Evolutionary conservation across 805 yeast genomes (phyloP).

Genomic region (Zygosaccharomyces rouxii): DNA sequence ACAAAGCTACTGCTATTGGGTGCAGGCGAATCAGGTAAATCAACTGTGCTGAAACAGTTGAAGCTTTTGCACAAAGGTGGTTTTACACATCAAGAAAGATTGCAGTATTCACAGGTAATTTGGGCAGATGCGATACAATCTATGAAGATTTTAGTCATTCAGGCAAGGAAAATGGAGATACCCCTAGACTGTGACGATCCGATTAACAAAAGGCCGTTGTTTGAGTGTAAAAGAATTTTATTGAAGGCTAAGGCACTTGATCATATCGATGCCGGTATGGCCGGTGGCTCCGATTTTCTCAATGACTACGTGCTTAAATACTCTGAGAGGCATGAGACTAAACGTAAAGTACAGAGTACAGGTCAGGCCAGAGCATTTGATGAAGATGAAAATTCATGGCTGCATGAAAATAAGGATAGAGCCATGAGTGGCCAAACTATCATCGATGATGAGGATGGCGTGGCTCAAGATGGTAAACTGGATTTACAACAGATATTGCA

Average conservation of each 20-base stretch:
- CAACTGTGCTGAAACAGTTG: constrained; percentile 88
- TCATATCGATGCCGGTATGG: constrained; percentile 58
- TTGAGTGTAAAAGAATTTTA: constrained; percentile 45
- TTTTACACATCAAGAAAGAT: constrained; percentile 71
- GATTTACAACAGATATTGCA: constrained; percentile 25
- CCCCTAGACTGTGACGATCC: constrained; percentile 62
- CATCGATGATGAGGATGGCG: constrained; percentile 4
- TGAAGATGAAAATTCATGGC: constrained; percentile 14
- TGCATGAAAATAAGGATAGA: constrained; percentile 14
- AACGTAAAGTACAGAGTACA: constrained; percentile 50
- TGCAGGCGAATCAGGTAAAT: constrained; percentile 93
- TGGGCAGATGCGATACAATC: constrained; percentile 90
- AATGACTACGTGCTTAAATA: constrained; percentile 62
- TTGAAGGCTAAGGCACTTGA: constrained; percentile 55
- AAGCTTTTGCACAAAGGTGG: constrained; percentile 81
- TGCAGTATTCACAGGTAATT: constrained; percentile 77
- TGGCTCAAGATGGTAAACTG: constrained; percentile 3
- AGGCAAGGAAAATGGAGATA: constrained; percentile 64
- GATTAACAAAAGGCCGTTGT: constrained; percentile 39
- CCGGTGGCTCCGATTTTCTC: constrained; percentile 61
- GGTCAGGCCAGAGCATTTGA: constrained; percentile 42
- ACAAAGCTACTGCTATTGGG: constrained; percentile 77
- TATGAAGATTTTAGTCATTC: constrained; percentile 73
- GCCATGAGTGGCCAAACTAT: constrained; percentile 5
- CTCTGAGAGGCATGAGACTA: constrained; percentile 49